Evolutionary conservation across 2,329 filamentous ascomycete genomes (phyloP), one percentile per base, ranked within the genome.

Genomic region (Clarireedia homoeocarpa): DNA sequence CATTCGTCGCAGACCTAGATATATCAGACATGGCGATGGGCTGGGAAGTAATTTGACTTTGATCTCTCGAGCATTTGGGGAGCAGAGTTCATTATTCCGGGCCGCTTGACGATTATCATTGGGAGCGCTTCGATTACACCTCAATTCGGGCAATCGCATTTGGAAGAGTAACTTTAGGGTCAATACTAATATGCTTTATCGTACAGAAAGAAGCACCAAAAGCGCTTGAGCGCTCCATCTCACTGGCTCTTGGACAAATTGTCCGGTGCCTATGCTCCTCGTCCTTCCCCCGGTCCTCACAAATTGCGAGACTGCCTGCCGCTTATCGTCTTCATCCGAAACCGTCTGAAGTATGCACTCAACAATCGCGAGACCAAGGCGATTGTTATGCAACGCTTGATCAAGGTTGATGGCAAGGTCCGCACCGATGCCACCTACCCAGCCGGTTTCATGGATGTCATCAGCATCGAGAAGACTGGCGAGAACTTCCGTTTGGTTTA

Each of bases 211-310:
- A 96, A 96, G 88, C 94, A 99, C 82, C 92, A 97, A 81, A 97
- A 99, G 91, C 91, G 94, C 84, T 85, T 97, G 75, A 94, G 89
- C 80, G 94, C 94, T 76, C 94, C 94, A 75, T 95, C 89, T 77
- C 94, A 97, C 88, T 99, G 94, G 94, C 89, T 99, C 75, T 84
- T 99, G 77, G 94, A 99, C 89, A 99, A 99, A 81, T 85, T 99
- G 75, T 96, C 91, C 77, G 94, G 94, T 75, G 81, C 83, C 78
- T 92, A 88, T 73, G 85, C 83, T 69, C 85, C 85, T 71, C 79
- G 80, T 71, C 81, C 85, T 65, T 85, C 83, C 65, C 73, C 83
- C 70, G 94, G 94, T 89, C 94, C 94, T 78, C 92, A 97, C 88
- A 99, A 99, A 88, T 84, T 94, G 76, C 88, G 94, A 76, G 94